Evolutionary conservation across 2,329 filamentous ascomycete genomes (phyloP).

Genomic region (Fusarium tanahbumbuense): DNA sequence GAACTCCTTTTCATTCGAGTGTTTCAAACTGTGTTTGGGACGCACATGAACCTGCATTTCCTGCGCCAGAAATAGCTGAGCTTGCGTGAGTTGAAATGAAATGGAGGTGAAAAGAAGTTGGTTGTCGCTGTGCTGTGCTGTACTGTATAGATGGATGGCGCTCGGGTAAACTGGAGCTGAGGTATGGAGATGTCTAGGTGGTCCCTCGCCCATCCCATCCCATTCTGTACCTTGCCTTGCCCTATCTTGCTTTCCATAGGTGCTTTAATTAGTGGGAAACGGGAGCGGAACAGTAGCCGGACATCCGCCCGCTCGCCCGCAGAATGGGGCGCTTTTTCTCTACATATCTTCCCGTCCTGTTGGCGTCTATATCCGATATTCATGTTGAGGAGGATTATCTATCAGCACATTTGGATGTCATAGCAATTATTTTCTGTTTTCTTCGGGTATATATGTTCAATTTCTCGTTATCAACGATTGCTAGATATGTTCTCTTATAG

Average conservation of each 20-base stretch:
- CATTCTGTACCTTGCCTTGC: background rate
- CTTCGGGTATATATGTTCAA: slow-evolving; percentile 13
- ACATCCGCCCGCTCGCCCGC: slow-evolving; percentile 22
- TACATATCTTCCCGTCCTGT: background rate
- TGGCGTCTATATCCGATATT: background rate
- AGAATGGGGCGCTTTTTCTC: slow-evolving; percentile 1
- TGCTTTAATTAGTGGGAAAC: slow-evolving; percentile 16
- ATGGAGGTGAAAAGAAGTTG: slow-evolving; percentile 14
- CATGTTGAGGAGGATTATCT: background rate
- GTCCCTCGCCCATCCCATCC: background rate
- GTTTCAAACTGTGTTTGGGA: slow-evolving; percentile 27
- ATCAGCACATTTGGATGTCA: background rate
- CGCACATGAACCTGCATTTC: slow-evolving; percentile 22
- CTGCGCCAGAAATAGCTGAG: slow-evolving; percentile 12
- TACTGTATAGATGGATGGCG: background rate
- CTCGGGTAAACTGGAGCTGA: slow-evolving; percentile 4
- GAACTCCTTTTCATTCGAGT: slow-evolving; percentile 8
- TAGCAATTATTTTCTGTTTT: background rate
- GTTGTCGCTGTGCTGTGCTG: background rate
- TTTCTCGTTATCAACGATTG: slow-evolving; percentile 26
- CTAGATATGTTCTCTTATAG: slow-evolving; percentile 5
- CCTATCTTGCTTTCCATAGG: slow-evolving; percentile 13
- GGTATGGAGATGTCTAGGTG: slow-evolving; percentile 9
- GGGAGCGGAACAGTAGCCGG: slow-evolving; percentile 18
- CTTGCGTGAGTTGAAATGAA: slow-evolving; percentile 35